Evolutionary conservation across 1,284 basidiomycete species (phyloP), one percentile per base, ranked within the genome.

Genomic region (Cutaneotrichosporon cutaneum): DNA sequence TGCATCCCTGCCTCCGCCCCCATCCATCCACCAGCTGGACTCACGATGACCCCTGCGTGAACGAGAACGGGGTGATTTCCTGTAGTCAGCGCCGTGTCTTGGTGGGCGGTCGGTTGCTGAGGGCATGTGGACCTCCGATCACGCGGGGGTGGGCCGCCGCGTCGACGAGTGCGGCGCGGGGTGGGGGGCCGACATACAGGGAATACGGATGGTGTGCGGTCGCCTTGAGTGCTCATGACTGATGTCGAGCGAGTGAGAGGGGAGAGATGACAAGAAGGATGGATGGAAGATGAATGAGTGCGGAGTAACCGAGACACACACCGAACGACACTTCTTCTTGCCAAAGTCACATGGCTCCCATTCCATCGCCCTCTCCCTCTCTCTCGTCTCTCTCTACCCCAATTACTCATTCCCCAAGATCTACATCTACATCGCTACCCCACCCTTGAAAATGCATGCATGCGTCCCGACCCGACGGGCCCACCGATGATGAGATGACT

Each of bases 41-140:
- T 54, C 35, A 54, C 52, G 33, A 36, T 4, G 33, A 36, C 14
- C 52, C 52, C 22, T 54, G 52, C 18, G 52, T 54, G 16, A 54
- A 54, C 2, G 52, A 54, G 52, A 54, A 54, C 10, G 52, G 52
- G 52, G 52, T 54, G 33, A 54, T 54, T n/a, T 35, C 33, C 52
- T 54, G 52, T 54, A 24, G 52, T 54, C 52, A 54, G 33, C 52
- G n/a, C 35, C 4, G 33, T n/a, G 27, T 30, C 21, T 47, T 47
- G 8, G n/a, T 44, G 22, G 9, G n/a, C 44, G 44, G 44, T 11
- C 21, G 9, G 44, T n/a, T n/a, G n/a, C n/a, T n/a, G n/a, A n/a
- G n/a, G n/a, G n/a, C n/a, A n/a, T n/a, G n/a, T n/a, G n/a, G n/a
- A n/a, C n/a, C n/a, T n/a, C n/a, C n/a, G n/a, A n/a, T n/a, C n/a